Percentiles rank a stretch among this genome's conserved stretches.
These are phyloP conservation scores for Akebia trifoliata DNA, from an alignment of 164 flowering plant species.

Conservation along the genomic window DNA sequence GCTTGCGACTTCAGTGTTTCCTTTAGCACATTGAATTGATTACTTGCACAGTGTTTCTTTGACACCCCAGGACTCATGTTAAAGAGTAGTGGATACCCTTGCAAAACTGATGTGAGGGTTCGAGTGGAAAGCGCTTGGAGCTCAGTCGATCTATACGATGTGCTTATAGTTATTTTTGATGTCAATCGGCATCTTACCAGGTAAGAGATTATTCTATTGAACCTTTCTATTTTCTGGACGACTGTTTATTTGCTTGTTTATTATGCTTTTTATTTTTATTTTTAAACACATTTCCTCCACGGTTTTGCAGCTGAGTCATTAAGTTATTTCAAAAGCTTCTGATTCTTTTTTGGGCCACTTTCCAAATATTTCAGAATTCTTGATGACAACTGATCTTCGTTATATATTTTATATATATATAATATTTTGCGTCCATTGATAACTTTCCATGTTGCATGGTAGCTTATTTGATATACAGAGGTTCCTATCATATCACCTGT, in stretches of 20 bases:
- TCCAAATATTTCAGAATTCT: not conserved
- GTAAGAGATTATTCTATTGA: slow-evolving; percentile 30
- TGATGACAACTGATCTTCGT: not conserved
- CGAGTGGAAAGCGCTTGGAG: slow-evolving; percentile 91
- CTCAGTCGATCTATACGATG: slow-evolving; percentile 69
- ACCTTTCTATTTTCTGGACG: not conserved
- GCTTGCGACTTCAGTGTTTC: too few relatives aligned
- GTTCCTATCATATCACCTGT: not conserved
- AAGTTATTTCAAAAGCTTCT: not conserved
- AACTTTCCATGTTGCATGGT: too few relatives aligned
- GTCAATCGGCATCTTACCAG: slow-evolving; percentile 79
- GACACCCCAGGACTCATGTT: slow-evolving; percentile 94
- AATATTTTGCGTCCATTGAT: too few relatives aligned
- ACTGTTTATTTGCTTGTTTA: not conserved
- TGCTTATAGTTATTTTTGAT: slow-evolving; percentile 88
- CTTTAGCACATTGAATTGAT: too few relatives aligned
- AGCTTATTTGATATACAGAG: not conserved
- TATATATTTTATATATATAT: too few relatives aligned
- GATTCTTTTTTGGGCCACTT: not conserved
- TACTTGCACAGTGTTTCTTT: slow-evolving; percentile 77
- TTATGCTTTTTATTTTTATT: not conserved
- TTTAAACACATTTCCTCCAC: too few relatives aligned
- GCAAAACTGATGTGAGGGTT: slow-evolving; percentile 53
- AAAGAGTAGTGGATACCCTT: slow-evolving; percentile 52
- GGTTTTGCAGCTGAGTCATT: not conserved